Conservation (phyloP, 257 asterid species). For the Nicotiana tabacum region DNA sequence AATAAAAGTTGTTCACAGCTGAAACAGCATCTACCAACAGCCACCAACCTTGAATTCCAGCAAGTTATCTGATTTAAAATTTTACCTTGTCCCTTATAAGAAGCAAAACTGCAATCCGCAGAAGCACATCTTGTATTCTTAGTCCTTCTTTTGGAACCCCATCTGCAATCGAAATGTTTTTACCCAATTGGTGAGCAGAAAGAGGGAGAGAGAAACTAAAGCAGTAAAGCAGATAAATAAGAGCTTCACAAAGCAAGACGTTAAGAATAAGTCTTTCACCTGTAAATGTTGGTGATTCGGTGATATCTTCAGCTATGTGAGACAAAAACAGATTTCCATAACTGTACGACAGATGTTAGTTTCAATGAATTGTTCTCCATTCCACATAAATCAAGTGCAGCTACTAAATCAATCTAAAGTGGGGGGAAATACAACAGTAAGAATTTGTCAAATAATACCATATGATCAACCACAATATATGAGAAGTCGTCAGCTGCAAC, state of each 20-base stretch:
- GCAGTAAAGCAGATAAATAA: slow-evolving; percentile 19
- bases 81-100: slow-evolving; percentile 80
- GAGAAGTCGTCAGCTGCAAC: neutral
- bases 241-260: slow-evolving; percentile 10
- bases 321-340: slow-evolving; percentile 72
- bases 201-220: neutral
- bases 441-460: neutral
- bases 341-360: slow-evolving; percentile 34
- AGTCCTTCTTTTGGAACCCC: slow-evolving; percentile 99
- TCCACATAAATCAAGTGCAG: neutral
- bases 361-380: neutral
- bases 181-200: neutral
- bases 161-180: slow-evolving; percentile 45
- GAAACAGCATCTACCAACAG: neutral
- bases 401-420: neutral
- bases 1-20: neutral
- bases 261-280: slow-evolving; percentile 33
- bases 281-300: slow-evolving; percentile 76
- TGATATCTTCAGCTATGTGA: slow-evolving; percentile 69
- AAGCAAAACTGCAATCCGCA: slow-evolving; percentile 63
- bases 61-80: slow-evolving; percentile 10
- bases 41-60: neutral
- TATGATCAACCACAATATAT: neutral
- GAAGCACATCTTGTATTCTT: slow-evolving; percentile 75
- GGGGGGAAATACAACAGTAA: neutral